Evolutionary conservation across 257 asterid genomes (phyloP).

Genomic region (Paulownia fortunei): DNA sequence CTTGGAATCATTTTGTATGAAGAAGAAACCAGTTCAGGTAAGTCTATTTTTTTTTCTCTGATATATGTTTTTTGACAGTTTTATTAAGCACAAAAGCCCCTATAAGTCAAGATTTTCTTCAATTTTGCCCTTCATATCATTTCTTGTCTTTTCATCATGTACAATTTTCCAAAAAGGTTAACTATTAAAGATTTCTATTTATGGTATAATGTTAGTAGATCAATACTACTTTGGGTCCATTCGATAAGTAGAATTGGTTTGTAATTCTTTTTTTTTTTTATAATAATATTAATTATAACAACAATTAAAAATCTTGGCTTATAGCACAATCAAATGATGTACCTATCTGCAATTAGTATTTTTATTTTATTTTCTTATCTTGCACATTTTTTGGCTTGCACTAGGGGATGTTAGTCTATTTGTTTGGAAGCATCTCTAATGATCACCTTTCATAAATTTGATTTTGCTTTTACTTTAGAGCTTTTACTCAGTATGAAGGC

Average conservation of each 20-base stretch:
- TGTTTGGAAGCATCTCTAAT: neutral
- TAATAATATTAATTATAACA: neutral
- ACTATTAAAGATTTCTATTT: neutral
- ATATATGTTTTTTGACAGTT: neutral
- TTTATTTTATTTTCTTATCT: too few relatives aligned
- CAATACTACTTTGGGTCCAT: neutral
- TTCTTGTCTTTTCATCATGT: neutral
- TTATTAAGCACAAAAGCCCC: neutral
- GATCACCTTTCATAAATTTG: neutral
- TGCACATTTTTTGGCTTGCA: neutral
- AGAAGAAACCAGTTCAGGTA: neutral
- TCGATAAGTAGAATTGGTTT: neutral
- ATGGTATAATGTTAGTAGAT: neutral
- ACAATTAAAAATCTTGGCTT: neutral
- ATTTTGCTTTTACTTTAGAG: neutral
- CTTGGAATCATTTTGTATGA: neutral
- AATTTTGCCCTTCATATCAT: neutral
- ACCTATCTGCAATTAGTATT: neutral
- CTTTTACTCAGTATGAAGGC: neutral
- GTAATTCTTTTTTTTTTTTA: neutral
- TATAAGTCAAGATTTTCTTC: neutral
- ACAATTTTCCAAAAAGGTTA: neutral
- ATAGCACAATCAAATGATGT: neutral
- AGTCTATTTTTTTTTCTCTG: neutral
- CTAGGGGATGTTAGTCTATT: neutral